phyloP scores from a whole-genome alignment of 257 asterid species.

The Fraxinus cuspidata region DNA sequence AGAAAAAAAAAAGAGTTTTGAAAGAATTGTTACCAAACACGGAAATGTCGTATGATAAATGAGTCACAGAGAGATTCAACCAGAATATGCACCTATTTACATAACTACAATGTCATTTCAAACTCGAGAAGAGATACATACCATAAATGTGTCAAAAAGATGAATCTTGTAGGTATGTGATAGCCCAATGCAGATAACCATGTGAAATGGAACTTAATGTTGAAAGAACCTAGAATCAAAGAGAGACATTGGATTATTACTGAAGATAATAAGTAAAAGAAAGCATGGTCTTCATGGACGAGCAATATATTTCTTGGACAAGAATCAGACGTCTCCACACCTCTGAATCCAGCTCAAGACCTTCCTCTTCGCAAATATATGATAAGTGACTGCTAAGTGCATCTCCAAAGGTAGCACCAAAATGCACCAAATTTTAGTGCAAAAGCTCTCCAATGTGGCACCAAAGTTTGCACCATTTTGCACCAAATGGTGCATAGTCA shows the following conservation, averaged over 20 bases:
- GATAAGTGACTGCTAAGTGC: slow-evolving; percentile 48
- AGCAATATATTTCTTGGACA: slow-evolving; percentile 20
- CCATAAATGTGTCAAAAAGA: slow-evolving; percentile 13
- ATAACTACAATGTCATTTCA: slow-evolving; percentile 6
- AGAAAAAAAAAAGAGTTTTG: too few relatives aligned
- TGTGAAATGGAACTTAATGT: slow-evolving; percentile 85
- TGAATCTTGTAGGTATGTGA: slow-evolving; percentile 75
- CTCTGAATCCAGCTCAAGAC: slow-evolving; percentile 76
- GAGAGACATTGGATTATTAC: background rate
- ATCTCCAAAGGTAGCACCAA: too few relatives aligned
- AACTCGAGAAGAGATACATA: background rate
- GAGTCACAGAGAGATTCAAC: background rate
- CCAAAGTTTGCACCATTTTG: too few relatives aligned
- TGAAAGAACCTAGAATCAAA: slow-evolving; percentile 35
- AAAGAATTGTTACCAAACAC: too few relatives aligned
- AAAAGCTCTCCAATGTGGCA: too few relatives aligned
- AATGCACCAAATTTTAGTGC: too few relatives aligned
- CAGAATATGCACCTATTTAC: slow-evolving; percentile 11
- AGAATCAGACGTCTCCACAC: slow-evolving; percentile 36
- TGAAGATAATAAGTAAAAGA: background rate
- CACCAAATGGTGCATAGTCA: too few relatives aligned
- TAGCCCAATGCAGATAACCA: slow-evolving; percentile 90
- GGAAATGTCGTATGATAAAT: background rate
- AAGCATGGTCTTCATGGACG: background rate
- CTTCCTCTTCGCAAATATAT: slow-evolving; percentile 87